A percentile compares a stretch with the other conserved stretches of the same genome.
Conservation (phyloP, 768 basidiomycete species). For the Trametes cingulata region DNA sequence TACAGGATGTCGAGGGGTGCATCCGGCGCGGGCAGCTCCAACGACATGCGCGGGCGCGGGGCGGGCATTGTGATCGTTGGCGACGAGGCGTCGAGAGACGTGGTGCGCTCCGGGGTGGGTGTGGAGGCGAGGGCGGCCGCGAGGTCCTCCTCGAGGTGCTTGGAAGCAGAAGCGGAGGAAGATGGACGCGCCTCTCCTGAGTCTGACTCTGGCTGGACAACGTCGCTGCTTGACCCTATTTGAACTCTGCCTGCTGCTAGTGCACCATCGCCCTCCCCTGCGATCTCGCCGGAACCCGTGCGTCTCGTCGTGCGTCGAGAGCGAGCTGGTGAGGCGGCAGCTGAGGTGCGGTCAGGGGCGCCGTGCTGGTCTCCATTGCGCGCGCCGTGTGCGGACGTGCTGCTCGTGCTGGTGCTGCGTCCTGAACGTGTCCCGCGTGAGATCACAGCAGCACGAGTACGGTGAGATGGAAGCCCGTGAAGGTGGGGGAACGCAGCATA, state of each 20-base stretch:
- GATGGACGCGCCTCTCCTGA: conserved; percentile 9
- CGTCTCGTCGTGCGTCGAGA: background rate
- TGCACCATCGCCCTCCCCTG: background rate
- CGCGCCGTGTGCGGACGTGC: conserved; percentile 8
- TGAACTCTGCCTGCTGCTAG: background rate
- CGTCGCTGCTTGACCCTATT: conserved; percentile 3
- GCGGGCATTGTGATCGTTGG: background rate
- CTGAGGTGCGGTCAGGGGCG: background rate
- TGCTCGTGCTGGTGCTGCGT: background rate
- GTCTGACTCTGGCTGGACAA: background rate
- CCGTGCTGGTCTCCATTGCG: conserved; percentile 8
- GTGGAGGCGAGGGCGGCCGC: conserved; percentile 9
- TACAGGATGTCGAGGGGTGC: conserved; percentile 23
- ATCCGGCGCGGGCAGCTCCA: conserved; percentile 15
- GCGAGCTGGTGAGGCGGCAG: background rate
- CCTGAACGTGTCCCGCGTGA: conserved; percentile 8
- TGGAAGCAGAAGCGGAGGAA: conserved; percentile 5
- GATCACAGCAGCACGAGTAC: background rate
- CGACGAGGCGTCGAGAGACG: background rate
- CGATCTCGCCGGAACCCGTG: background rate
- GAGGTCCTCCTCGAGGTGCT: conserved; percentile 17
- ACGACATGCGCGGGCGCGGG: conserved; percentile 16
- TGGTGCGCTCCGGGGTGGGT: background rate
- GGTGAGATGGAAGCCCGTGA: background rate
- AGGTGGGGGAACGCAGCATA: too few species aligned